Evolutionary conservation across 2,329 filamentous ascomycete genomes (phyloP).

Genomic region (Aspergillus sp.): DNA sequence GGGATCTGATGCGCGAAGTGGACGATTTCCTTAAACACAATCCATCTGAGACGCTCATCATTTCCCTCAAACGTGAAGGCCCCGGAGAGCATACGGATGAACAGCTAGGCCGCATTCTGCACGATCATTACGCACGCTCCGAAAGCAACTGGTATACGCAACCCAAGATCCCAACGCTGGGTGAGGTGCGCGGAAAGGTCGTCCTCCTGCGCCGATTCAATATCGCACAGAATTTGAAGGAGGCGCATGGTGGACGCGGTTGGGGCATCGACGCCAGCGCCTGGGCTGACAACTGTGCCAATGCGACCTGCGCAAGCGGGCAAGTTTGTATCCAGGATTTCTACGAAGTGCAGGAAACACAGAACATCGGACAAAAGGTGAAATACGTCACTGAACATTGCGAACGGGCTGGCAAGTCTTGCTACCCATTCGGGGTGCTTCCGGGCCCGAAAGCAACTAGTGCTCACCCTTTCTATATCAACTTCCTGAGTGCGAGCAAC

Average conservation of each 20-base stretch:
- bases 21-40: slow-evolving; percentile 75
- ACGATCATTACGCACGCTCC: slow-evolving; percentile 63
- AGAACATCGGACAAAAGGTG: slow-evolving; percentile 80
- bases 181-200: slow-evolving; percentile 76
- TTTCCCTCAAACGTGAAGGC: slow-evolving; percentile 90
- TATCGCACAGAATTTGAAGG: slow-evolving; percentile 52
- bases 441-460: slow-evolving; percentile 44
- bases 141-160: slow-evolving; percentile 74
- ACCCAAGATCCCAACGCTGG: slow-evolving; percentile 72
- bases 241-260: slow-evolving; percentile 49
- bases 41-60: slow-evolving; percentile 76
- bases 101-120: slow-evolving; percentile 72
- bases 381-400: slow-evolving; percentile 71
- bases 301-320: slow-evolving; percentile 68
- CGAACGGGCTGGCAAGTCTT: slow-evolving; percentile 62
- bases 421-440: slow-evolving; percentile 40
- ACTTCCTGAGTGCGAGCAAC: slow-evolving; percentile 88
- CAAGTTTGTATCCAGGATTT: slow-evolving; percentile 88
- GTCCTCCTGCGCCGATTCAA: slow-evolving; percentile 80
- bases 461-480: slow-evolving; percentile 73
- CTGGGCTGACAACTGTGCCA: slow-evolving; percentile 88
- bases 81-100: slow-evolving; percentile 75
- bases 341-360: slow-evolving; percentile 77
- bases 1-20: slow-evolving; percentile 67
- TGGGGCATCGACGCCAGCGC: slow-evolving; percentile 60